Conservation (phyloP, 306 rosid species). For the Elaeagnus macrophylla region DNA sequence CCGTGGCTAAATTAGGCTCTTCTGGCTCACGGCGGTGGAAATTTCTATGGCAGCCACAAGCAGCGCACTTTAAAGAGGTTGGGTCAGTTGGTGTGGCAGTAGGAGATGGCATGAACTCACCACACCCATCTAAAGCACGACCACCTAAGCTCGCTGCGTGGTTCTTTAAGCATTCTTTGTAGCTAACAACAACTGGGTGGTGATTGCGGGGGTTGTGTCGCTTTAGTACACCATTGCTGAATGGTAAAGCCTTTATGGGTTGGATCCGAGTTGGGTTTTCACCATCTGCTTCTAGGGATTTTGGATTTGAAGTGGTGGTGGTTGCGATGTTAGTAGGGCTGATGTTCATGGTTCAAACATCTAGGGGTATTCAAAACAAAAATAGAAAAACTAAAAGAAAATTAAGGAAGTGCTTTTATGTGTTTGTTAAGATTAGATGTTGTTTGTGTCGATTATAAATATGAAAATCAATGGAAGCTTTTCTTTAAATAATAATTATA, state of each 20-base stretch:
- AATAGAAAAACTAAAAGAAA: background rate
- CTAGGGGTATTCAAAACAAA: slow-evolving; percentile 13
- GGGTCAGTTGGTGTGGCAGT: slow-evolving; percentile 54
- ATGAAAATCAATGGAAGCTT: slow-evolving; percentile 22
- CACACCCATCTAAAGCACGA: slow-evolving; percentile 86
- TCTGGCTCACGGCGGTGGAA: slow-evolving; percentile 96
- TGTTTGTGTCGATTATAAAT: slow-evolving; percentile 23
- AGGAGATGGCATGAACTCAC: slow-evolving; percentile 91
- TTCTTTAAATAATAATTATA: too few species aligned
- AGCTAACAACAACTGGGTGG: slow-evolving; percentile 25
- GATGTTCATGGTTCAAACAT: slow-evolving; percentile 57
- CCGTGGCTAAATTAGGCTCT: slow-evolving; percentile 29
- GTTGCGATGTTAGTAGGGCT: slow-evolving; percentile 27
- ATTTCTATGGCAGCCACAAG: slow-evolving; percentile 97
- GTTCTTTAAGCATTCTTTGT: slow-evolving; percentile 81
- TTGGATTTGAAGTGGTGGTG: slow-evolving; percentile 20
- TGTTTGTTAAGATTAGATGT: slow-evolving; percentile 29
- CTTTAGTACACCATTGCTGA: slow-evolving; percentile 77
- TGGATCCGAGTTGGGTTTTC: slow-evolving; percentile 61
- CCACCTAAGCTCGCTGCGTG: slow-evolving; percentile 86
- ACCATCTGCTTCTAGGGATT: slow-evolving; percentile 59
- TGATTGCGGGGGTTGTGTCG: slow-evolving; percentile 38
- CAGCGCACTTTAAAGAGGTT: slow-evolving; percentile 78
- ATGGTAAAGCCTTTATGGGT: slow-evolving; percentile 42
- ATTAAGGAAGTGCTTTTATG: slow-evolving; percentile 12